Conservation (phyloP, 352 stramenopile species). For the Globisporangium takayamanum region DNA sequence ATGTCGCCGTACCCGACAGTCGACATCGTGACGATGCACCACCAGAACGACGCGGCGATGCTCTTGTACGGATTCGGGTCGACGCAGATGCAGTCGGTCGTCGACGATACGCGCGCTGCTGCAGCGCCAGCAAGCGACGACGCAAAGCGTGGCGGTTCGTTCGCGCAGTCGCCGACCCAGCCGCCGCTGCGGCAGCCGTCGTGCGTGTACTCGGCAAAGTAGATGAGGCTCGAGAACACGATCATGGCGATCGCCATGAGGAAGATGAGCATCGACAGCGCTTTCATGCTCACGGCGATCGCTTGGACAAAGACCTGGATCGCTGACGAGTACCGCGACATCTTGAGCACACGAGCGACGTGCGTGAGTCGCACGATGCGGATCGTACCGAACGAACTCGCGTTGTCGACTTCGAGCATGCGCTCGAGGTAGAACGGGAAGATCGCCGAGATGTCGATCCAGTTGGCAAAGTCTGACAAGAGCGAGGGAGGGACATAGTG, state of each 20-base stretch:
- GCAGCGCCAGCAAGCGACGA: conserved; percentile 20
- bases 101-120: conserved; percentile 11
- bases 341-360: conserved; percentile 81
- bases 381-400: conserved; percentile 58
- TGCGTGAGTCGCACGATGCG: conserved; percentile 80
- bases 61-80: conserved; percentile 81
- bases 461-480: conserved; percentile 58
- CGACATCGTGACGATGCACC: conserved; percentile 90
- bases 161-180: conserved; percentile 46
- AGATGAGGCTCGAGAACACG: conserved; percentile 81
- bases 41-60: conserved; percentile 83
- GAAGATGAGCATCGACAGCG: conserved; percentile 84
- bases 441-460: conserved; percentile 78
- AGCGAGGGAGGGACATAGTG: no score
- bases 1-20: conserved; percentile 88
- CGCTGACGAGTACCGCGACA: conserved; percentile 81
- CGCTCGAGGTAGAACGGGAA: conserved; percentile 82
- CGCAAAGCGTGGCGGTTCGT: conserved; percentile 4
- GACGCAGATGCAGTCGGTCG: conserved; percentile 37
- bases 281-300: conserved; percentile 66
- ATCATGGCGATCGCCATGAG: conserved; percentile 83
- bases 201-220: conserved; percentile 70
- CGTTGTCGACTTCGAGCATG: conserved; percentile 60
- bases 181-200: conserved; percentile 54
- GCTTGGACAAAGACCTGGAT: conserved; percentile 81